Base-by-base conservation (phyloP, 257 asterid species). In the Solanum boliviense region DNA sequence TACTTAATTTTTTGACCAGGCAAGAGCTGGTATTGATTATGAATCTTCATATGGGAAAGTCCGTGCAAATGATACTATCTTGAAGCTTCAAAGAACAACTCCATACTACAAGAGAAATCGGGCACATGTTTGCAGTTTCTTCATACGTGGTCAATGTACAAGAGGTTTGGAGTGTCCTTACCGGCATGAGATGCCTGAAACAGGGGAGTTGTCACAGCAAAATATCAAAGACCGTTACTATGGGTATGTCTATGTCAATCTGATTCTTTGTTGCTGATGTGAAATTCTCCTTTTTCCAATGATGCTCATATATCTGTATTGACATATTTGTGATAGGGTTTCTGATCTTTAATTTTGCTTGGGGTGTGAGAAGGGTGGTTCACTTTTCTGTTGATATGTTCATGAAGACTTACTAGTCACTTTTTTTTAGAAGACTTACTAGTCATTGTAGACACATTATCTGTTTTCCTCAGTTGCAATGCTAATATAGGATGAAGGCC, bases 91-190 rank as follows among this genome's bases (percentile, higher is more conserved):
- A 92, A 94, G 99, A 89, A 97, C 98, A 62, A 91, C 96, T 75
- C 99, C 99, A 29, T 96, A 95, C 90, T 97, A 97, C 93, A 93
- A 95, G 94, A 93, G 99, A 90, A 97, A 97, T 88, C 89, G 98
- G 87, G 99, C 99, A 11, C 99, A 96, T 89, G 98, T 96, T 87
- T 97, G 99, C 93, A 97, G 99, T 93, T 97, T 97, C 91, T 97
- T 31, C 85, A 93, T 95, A 85, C 99, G 98, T 56, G 99, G 99
- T 88, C 98, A 95, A 84, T 97, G 99, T 91, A 96, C 98, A 83
- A 97, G 99, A 94, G 99, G 99, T 83, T 93, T 94, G 10, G 99
- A 97, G 91, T 97, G 99, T 88, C 99, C 99, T 25, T 97, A 94
- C 90, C 92, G 98, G 90, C 99, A 96, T 32, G 99, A 97, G 93